Evolutionary conservation across 306 rosid genomes (phyloP).

Genomic region (Rosa chinensis): DNA sequence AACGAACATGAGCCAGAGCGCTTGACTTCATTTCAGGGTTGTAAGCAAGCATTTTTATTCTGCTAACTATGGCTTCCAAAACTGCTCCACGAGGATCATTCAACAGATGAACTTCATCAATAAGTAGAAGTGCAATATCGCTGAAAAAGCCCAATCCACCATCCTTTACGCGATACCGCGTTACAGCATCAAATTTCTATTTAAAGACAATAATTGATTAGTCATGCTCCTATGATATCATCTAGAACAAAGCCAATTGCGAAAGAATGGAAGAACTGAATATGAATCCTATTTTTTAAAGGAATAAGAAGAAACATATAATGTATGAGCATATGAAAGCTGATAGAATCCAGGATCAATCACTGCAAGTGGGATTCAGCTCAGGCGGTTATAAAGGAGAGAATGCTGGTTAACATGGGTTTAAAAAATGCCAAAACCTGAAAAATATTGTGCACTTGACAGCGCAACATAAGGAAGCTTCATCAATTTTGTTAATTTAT

Average conservation of each 20-base stretch:
- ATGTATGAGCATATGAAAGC: neutral
- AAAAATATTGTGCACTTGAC: neutral
- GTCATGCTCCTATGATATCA: slow-evolving; percentile 28
- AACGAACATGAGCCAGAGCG: slow-evolving; percentile 77
- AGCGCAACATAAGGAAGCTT: neutral
- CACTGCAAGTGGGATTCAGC: neutral
- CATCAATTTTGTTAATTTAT: neutral
- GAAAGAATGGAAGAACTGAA: neutral
- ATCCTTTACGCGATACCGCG: slow-evolving; percentile 69
- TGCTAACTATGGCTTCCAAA: slow-evolving; percentile 91
- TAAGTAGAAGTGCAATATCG: slow-evolving; percentile 83
- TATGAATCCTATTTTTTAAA: neutral
- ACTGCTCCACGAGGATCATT: slow-evolving; percentile 98
- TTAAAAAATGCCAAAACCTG: neutral
- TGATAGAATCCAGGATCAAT: neutral
- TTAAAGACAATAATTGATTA: slow-evolving; percentile 24
- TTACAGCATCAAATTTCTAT: slow-evolving; percentile 94
- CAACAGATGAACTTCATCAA: slow-evolving; percentile 95
- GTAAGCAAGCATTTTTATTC: slow-evolving; percentile 79
- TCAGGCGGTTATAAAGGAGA: neutral
- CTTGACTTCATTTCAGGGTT: slow-evolving; percentile 69
- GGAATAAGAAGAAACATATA: neutral
- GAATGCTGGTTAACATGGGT: neutral
- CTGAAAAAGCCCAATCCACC: slow-evolving; percentile 95
- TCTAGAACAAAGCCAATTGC: slow-evolving; percentile 26